Conservation (phyloP, 2,329 filamentous ascomycete species). For the Boeremia lycopersici region DNA sequence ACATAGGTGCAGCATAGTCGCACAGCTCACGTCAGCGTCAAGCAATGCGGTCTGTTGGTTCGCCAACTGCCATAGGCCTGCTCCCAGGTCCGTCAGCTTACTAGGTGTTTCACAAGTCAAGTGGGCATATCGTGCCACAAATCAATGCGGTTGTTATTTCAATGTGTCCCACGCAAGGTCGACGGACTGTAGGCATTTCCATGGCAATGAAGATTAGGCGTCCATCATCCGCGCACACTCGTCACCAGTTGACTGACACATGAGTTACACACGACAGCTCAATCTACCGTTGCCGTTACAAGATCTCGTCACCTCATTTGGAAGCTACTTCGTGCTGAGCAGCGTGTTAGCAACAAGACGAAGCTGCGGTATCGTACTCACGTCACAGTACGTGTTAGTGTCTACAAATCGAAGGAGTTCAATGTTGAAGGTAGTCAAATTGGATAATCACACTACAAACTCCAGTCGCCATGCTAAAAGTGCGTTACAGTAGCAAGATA, state of each 20-base stretch:
- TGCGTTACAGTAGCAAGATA: background rate
- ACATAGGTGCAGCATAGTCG: background rate
- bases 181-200: no score
- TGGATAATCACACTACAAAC: background rate
- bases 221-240: no score
- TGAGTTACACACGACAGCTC: no score
- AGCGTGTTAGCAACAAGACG: background rate
- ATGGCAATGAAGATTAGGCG: no score
- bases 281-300: no score
- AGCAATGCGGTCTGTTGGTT: background rate
- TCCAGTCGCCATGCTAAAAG: background rate
- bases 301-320: no score
- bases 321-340: no score
- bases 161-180: no score
- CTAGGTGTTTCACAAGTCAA: background rate
- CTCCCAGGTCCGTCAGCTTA: conserved; percentile 2
- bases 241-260: no score
- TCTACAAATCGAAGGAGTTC: background rate
- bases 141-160: no score
- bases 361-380: background rate
- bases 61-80: background rate
- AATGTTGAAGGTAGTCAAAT: background rate
- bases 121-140: no score
- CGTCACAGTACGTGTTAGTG: background rate
- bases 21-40: background rate